Conservation (phyloP, 495 filamentous ascomycete species). For the Talaromyces liani region DNA sequence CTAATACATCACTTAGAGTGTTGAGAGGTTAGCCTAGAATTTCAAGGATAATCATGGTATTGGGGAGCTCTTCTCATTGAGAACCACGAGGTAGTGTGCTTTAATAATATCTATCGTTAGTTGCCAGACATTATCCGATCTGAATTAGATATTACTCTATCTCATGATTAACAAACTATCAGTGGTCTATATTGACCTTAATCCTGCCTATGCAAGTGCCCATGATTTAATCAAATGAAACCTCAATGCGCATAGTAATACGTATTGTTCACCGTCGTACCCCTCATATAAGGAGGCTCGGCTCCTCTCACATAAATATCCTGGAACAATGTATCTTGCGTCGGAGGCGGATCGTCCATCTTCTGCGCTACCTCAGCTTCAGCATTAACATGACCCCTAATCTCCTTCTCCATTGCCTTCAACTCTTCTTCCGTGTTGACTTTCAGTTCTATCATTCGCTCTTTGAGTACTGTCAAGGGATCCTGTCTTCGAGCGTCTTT, state of each 20-base stretch:
- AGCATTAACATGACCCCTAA: not conserved
- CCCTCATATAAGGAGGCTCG: slow-evolving; percentile 4
- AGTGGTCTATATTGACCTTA: not conserved
- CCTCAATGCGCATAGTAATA: not conserved
- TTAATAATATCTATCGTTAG: too few relatives aligned
- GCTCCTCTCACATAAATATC: slow-evolving; percentile 5
- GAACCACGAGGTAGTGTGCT: too few relatives aligned
- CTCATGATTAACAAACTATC: not conserved
- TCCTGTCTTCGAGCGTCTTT: slow-evolving; percentile 7
- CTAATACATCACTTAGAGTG: too few relatives aligned
- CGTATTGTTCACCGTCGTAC: not conserved
- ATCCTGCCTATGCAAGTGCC: not conserved
- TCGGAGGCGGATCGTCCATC: slow-evolving; percentile 4
- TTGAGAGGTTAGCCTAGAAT: too few relatives aligned
- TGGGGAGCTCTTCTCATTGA: too few relatives aligned
- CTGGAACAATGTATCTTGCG: not conserved
- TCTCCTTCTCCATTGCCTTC: slow-evolving; percentile 1
- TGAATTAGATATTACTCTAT: not conserved
- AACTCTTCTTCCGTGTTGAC: slow-evolving; percentile 7
- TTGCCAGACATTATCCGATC: not conserved
- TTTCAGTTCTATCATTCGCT: slow-evolving; percentile 1
- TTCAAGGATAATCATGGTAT: too few relatives aligned
- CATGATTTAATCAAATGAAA: not conserved
- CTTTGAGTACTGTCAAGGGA: not conserved
- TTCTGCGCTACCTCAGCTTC: slow-evolving; percentile 3